Base-by-base conservation (phyloP, 345 rosid genomes). In the Rhodomyrtus tomentosa region DNA sequence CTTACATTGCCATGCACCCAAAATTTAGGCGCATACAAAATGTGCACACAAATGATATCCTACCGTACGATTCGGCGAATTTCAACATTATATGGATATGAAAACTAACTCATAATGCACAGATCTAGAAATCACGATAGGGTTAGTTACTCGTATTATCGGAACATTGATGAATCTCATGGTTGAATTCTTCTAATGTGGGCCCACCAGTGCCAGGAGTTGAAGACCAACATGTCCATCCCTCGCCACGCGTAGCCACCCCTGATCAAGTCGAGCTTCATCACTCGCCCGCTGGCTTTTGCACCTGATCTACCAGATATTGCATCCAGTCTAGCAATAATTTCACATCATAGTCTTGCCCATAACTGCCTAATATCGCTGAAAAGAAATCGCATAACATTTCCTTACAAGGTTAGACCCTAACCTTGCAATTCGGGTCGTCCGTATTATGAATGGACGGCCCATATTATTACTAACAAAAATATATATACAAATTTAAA, bases 131-230 rank as follows among this genome's bases (percentile, higher is more conserved):
- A 27, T 5, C 36, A 14, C 0, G 9, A 6, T 20, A 9, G 15
- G 14, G 20, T 15, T 0, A 2, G 73, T 59, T 38, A 59, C 20
- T 58, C 10, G 5, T 10, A 58, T 27, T 20, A 27, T 58, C 10
- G 20, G 72, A 42, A 27, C 16, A 55, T 7, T 51, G 76, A 25
- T 72, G 9, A 52, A 50, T 55, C 92, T 40, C 89, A 96, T 96
- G 96, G 94, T 72, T 95, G 98, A 79, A 88, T 85, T 85, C 90
- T 90, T 29, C 93, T 96, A 0, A 89, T 90, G 89, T 94, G 98
- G 6, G 95, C 92, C 99, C 99, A 96, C 99, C 99, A 96, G 76
- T 95, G 98, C 98, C 99, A 93, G 0, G 95, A 86, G 92, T 93
- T 96, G 83, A 96, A 95, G 81, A 96, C 87, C 88, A 96, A 84